Conservation (phyloP, 1,139 yeast genomes). For the Protomyces lactucae-debilis region DNA sequence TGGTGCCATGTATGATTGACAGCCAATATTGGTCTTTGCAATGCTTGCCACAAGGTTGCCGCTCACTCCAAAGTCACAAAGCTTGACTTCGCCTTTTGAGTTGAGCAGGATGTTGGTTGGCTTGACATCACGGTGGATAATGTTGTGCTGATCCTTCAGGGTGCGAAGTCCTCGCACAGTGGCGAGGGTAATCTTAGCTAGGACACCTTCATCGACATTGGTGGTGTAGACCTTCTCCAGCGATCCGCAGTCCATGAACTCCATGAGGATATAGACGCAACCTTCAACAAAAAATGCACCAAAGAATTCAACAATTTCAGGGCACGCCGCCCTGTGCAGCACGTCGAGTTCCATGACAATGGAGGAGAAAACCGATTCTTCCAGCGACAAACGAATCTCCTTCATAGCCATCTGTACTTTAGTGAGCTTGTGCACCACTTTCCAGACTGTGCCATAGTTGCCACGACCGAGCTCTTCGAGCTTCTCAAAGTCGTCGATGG, state of each 20-base stretch:
- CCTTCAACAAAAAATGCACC: constrained; percentile 66
- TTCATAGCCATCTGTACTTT: constrained; percentile 84
- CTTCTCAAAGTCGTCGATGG: constrained; percentile 69
- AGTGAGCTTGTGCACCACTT: constrained; percentile 82
- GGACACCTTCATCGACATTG: constrained; percentile 56
- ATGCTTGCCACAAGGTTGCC: constrained; percentile 93
- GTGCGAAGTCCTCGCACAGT: constrained; percentile 79
- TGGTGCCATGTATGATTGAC: constrained; percentile 99
- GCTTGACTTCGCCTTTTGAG: constrained; percentile 75
- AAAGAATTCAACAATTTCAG: constrained; percentile 79
- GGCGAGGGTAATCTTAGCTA: constrained; percentile 76
- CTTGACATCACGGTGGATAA: constrained; percentile 93
- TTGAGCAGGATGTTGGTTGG: constrained; percentile 87
- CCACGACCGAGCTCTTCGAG: constrained; percentile 84
- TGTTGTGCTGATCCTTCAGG: constrained; percentile 81
- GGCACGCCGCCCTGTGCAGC: constrained; percentile 78
- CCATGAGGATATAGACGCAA: constrained; percentile 90
- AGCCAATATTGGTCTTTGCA: constrained; percentile 94
- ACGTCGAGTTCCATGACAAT: constrained; percentile 82
- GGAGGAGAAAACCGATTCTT: constrained; percentile 74
- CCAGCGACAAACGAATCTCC: constrained; percentile 78
- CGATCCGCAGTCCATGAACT: constrained; percentile 97
- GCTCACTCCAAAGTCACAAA: constrained; percentile 95
- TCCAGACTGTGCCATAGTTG: constrained; percentile 86
- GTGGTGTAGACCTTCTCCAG: constrained; percentile 73